Evolutionary conservation across 2,329 filamentous ascomycete species (phyloP), one percentile per base, ranked within the genome.

Genomic region (Hyphodiscus sp.): DNA sequence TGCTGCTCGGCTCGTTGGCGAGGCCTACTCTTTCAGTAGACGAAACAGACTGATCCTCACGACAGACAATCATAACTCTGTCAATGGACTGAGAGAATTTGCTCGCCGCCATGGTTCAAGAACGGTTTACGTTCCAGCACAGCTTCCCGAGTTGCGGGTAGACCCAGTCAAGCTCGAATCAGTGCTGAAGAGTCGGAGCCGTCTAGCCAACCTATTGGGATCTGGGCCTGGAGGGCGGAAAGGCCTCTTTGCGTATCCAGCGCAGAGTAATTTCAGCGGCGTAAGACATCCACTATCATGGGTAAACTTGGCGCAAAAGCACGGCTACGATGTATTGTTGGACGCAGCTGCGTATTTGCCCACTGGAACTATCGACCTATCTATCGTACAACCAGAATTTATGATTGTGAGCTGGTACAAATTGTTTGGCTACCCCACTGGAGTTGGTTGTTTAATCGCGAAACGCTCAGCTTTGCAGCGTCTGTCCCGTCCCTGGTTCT

Each of bases 191-290:
- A 19, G 49, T 29, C 52, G 52, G 23, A 47, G 48, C 20, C 8
- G 44, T n/a, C 44, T 46, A 20, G 44, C 15, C 20, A 16, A n/a
- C 15, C 18, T 26, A 16, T 20, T 46, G 15, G 4, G 44, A n/a
- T 19, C 44, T 6, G 20, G 7, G 9, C 23, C 23, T 3, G 20
- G 44, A 19, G 15, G 20, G 5, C 20, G 20, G 8, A 19, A 20
- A 19, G 70, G 70, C 8, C 63, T 76, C 18, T 74, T 76, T 54
- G 73, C 72, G 2, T 76, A 73, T 59, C 74, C 73, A 2, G 74
- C 73, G 0, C 74, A 76, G 59, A 73, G 70, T 56, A 76, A 76
- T 58, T 74, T 75, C 52, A 70, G 64, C 47, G 73, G 73, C 30
- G 72, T 73, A 2, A 69, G 69, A 0, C 73, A 75, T 45, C 70